These are phyloP conservation scores for Gynochthodes officinalis DNA, from an alignment of 257 asterid genomes.

Conservation along the genomic window DNA sequence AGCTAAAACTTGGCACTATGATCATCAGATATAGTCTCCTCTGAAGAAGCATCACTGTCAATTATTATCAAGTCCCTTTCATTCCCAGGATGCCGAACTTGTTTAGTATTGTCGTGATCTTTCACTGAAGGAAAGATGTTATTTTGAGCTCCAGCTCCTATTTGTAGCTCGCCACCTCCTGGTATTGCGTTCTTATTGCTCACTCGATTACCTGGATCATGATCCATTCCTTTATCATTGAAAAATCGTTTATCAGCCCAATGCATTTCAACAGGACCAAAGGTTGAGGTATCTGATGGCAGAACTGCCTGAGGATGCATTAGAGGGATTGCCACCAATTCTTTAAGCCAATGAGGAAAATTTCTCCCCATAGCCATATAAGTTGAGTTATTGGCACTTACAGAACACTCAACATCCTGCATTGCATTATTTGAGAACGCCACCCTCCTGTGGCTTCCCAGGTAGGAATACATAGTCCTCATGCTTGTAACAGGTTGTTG, in stretches of 20 bases:
- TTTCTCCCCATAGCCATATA: constrained; percentile 13
- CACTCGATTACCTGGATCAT: constrained; percentile 15
- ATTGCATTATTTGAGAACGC: constrained; percentile 13
- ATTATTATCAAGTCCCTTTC: constrained; percentile 43
- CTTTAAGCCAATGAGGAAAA: constrained; percentile 69
- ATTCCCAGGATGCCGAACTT: constrained; percentile 8
- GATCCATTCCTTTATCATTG: constrained; percentile 17
- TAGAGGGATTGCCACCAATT: constrained; percentile 39
- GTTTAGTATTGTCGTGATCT: constrained; percentile 13
- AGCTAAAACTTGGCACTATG: constrained; percentile 29
- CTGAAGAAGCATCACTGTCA: constrained; percentile 69
- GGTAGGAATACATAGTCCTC: constrained; percentile 15
- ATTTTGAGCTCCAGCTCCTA: constrained; percentile 12
- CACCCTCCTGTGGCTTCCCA: constrained; percentile 19
- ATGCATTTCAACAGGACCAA: constrained; percentile 9
- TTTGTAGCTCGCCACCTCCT: constrained; percentile 17
- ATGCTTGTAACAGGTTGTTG: constrained; percentile 18
- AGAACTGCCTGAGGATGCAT: constrained; percentile 21
- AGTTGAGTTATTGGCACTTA: constrained; percentile 14
- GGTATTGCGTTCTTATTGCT: constrained; percentile 10
- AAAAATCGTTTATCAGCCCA: constrained; percentile 21
- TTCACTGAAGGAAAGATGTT: constrained; percentile 6
- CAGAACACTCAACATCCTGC: constrained; percentile 25
- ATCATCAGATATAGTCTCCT: constrained; percentile 75
- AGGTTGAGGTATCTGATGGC: constrained; percentile 1